These are phyloP conservation scores for Rhinocladiella similis DNA, from an alignment of 2,329 filamentous ascomycete genomes.

Conservation along the genomic window DNA sequence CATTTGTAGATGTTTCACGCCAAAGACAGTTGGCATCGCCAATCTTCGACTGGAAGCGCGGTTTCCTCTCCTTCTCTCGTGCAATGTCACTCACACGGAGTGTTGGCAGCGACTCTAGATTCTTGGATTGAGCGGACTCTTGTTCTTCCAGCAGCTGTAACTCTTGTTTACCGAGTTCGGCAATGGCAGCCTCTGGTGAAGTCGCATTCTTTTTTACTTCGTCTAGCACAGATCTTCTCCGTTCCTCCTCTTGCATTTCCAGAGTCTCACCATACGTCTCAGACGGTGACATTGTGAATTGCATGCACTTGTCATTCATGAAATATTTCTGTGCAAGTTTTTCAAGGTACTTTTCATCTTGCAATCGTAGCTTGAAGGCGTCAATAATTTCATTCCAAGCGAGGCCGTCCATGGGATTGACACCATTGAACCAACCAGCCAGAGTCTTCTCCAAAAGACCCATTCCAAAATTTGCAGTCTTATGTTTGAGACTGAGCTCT, in stretches of 20 bases:
- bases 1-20: slow-evolving; percentile 91
- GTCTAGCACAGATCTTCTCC: slow-evolving; percentile 61
- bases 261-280: slow-evolving; percentile 72
- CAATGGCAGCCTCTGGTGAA: slow-evolving; percentile 68
- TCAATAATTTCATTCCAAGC: slow-evolving; percentile 88
- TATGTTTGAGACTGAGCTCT: slow-evolving; percentile 91
- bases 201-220: slow-evolving; percentile 65
- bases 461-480: slow-evolving; percentile 93
- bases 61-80: slow-evolving; percentile 71
- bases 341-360: slow-evolving; percentile 80
- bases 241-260: slow-evolving; percentile 71
- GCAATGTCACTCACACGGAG: slow-evolving; percentile 89
- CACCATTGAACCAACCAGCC: slow-evolving; percentile 92
- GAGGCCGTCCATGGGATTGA: slow-evolving; percentile 86
- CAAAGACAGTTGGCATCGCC: slow-evolving; percentile 75
- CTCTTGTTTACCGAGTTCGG: slow-evolving; percentile 74
- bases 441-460: slow-evolving; percentile 84
- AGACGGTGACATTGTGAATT: slow-evolving; percentile 92
- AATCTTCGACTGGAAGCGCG: slow-evolving; percentile 58
- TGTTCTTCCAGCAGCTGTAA: slow-evolving; percentile 78
- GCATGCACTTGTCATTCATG: slow-evolving; percentile 80
- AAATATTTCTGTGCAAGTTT: slow-evolving; percentile 85
- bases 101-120: slow-evolving; percentile 83
- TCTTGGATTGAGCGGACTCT: slow-evolving; percentile 78
- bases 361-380: slow-evolving; percentile 71